These are phyloP conservation scores for Aspergillus homomorphus DNA, from an alignment of 495 filamentous ascomycete species.

Conservation along the genomic window DNA sequence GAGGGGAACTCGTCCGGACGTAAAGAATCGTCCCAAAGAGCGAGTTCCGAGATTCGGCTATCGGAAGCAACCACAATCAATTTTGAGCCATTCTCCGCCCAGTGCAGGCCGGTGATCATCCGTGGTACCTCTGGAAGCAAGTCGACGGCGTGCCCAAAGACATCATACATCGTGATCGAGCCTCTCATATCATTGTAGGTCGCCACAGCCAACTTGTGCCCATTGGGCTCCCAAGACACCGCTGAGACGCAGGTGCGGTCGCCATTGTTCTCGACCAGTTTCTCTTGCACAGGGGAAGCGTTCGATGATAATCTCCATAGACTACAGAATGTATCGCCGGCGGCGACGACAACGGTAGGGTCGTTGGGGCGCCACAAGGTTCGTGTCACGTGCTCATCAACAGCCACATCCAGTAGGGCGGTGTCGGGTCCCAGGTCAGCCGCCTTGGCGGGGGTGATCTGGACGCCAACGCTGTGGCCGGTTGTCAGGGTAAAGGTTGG, in stretches of 20 bases:
- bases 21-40: constrained; percentile 45
- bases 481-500: constrained; percentile 58
- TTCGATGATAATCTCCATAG: constrained; percentile 65
- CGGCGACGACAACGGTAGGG: constrained; percentile 68
- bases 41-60: constrained; percentile 39
- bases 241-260: constrained; percentile 45
- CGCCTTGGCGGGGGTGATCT: constrained; percentile 52
- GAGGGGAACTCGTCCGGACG: constrained; percentile 43
- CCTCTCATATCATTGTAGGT: constrained; percentile 61
- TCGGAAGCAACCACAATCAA: constrained; percentile 46
- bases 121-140: constrained; percentile 46
- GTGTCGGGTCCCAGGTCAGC: constrained; percentile 68
- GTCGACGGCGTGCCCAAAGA: constrained; percentile 54
- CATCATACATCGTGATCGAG: constrained; percentile 65
- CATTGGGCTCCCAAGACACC: constrained; percentile 69
- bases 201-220: constrained; percentile 65
- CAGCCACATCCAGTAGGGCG: constrained; percentile 57
- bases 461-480: constrained; percentile 68
- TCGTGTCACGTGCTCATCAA: constrained; percentile 63
- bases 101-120: constrained; percentile 43
- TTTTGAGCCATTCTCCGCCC: constrained; percentile 37
- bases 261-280: constrained; percentile 34
- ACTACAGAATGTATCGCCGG: constrained; percentile 75
- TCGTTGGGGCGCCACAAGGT: constrained; percentile 76
- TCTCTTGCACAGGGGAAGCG: constrained; percentile 37